Conservation (phyloP, 2,329 filamentous ascomycete species). For the Pyrenophora seminiperda region DNA sequence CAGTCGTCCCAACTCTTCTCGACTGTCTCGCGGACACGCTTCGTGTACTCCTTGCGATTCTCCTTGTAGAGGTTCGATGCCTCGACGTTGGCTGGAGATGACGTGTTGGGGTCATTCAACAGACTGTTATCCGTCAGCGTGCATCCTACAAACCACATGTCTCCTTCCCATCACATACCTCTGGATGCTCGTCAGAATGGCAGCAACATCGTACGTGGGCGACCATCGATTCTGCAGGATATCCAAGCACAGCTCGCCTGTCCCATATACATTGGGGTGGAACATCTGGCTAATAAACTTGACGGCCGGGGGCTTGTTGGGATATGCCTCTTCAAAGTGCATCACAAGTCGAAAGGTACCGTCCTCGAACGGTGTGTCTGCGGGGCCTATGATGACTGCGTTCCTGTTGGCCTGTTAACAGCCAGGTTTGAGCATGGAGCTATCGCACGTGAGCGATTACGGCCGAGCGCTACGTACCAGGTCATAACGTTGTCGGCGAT, state of each 20-base stretch:
- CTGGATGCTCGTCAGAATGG: slow-evolving; percentile 95
- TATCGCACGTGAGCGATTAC: slow-evolving; percentile 37
- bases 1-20: slow-evolving; percentile 99
- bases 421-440: not conserved
- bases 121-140: slow-evolving; percentile 62
- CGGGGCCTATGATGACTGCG: slow-evolving; percentile 95
- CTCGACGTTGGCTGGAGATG: slow-evolving; percentile 95
- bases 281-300: slow-evolving; percentile 99
- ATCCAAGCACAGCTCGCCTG: slow-evolving; percentile 92
- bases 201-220: slow-evolving; percentile 96
- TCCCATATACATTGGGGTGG: slow-evolving; percentile 97
- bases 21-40: slow-evolving; percentile 92
- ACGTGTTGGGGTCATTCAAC: slow-evolving; percentile 98
- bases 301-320: slow-evolving; percentile 95
- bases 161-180: slow-evolving; percentile 62
- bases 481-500: slow-evolving; percentile 98
- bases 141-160: not conserved
- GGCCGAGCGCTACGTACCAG: slow-evolving; percentile 64
- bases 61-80: slow-evolving; percentile 98
- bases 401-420: slow-evolving; percentile 68
- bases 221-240: slow-evolving; percentile 99
- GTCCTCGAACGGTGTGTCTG: slow-evolving; percentile 97
- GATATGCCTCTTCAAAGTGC: slow-evolving; percentile 99
- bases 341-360: slow-evolving; percentile 97
- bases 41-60: slow-evolving; percentile 94